Base-by-base conservation (phyloP, 768 basidiomycete genomes). In the Lepiota brunneoincarnata region DNA sequence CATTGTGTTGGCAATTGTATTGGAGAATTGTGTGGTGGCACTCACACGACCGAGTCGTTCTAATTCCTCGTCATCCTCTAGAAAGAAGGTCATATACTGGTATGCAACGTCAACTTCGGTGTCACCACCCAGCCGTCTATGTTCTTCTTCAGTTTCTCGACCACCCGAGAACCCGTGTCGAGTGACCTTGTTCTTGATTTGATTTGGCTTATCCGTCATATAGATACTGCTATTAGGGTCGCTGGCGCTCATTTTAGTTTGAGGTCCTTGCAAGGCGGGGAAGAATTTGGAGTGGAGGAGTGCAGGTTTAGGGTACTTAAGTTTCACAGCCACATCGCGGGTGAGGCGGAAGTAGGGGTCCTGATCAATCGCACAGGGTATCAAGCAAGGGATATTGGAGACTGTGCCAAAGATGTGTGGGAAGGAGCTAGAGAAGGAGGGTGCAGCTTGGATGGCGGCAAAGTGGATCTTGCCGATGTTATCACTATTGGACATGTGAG, bases 401-500 rank as follows among this genome's bases (percentile, higher is more conserved):
- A 74, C 74, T 4, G 82, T 77, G 49, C 94, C 95, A 63, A 94
- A 99, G 59, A 99, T 98, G 57, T 99, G 93, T 17, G 97, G 95
- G 77, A 98, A 99, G 11, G 95, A 97, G 69, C 94, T 96, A 58
- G 93, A 94, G 77, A 99, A 99, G 15, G 93, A 91, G 0, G 97
- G 95, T 0, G 95, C 84, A 6, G 97, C 93, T 71, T 99, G 97
- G 59, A 99, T 85, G 24, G 97, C 80, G 34, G 89, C 92, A 68
- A 99, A 99, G 73, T 98, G 95, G 55, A 92, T 84, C 75, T 98
- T 98, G 57, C 97, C 97, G 59, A 98, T 93, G 72, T 98, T 98
- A 71, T 98, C 97, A 20, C 94, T 98, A 65, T 6, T 26, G 14
- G n/a, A 44, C n/a, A 35, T 48, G 38, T 23, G 38, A 53, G 48